These are phyloP conservation scores for Leucocoprinus birnbaumii DNA, from an alignment of 768 basidiomycete species.

Conservation along the genomic window DNA sequence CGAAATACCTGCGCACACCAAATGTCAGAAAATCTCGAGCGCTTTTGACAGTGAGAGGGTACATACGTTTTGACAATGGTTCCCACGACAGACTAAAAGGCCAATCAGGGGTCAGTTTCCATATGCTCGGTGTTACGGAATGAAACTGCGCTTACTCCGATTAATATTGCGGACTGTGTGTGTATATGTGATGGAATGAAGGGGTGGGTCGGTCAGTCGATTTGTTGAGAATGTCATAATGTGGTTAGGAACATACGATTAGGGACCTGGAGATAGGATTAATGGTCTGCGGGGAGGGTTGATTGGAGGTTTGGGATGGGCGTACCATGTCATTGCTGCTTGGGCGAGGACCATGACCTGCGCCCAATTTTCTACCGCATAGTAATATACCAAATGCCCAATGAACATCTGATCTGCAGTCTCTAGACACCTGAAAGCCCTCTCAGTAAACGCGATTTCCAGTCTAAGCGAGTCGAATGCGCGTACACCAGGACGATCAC, in stretches of 20 bases:
- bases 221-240: background rate
- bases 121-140: background rate
- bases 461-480: background rate
- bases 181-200: conserved; percentile 1
- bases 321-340: conserved; percentile 45
- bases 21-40: conserved; percentile 1
- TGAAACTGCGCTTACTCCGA: conserved; percentile 32
- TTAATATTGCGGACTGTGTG: conserved; percentile 31
- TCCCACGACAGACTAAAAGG: conserved; percentile 51
- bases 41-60: background rate
- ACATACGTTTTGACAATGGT: conserved; percentile 50
- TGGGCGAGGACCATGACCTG: conserved; percentile 30
- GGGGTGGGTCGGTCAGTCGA: background rate
- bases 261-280: conserved; percentile 37
- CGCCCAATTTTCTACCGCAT: conserved; percentile 44
- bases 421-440: conserved; percentile 43
- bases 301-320: background rate
- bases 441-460: background rate
- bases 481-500: conserved; percentile 37
- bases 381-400: conserved; percentile 54
- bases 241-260: conserved; percentile 35
- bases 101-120: background rate
- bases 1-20: conserved; percentile 42
- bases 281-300: background rate
- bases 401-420: conserved; percentile 54